Conservation (phyloP, 805 yeast genomes). For the Kluyveromyces siamensis region DNA sequence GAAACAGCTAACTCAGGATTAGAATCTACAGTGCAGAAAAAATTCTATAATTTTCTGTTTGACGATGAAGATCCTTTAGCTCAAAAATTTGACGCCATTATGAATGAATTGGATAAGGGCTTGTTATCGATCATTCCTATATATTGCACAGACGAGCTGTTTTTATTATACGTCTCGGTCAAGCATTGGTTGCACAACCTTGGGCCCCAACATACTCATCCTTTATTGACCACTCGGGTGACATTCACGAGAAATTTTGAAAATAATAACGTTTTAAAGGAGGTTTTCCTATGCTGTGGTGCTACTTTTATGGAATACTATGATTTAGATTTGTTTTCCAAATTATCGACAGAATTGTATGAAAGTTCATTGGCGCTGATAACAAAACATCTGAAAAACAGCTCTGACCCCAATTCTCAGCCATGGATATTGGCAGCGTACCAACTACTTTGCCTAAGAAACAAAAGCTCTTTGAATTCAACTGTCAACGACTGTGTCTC, state of each 20-base stretch:
- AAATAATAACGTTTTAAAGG: slow-evolving; percentile 5
- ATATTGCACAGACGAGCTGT: slow-evolving; percentile 1
- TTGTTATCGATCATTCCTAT: background rate
- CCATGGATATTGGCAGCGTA: slow-evolving; percentile 9
- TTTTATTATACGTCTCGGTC: slow-evolving; percentile 28
- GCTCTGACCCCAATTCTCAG: slow-evolving; percentile 3
- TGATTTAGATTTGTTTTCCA: slow-evolving; percentile 4
- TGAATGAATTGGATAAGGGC: background rate
- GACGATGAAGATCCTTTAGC: background rate
- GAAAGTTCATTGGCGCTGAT: slow-evolving; percentile 4
- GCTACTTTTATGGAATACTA: slow-evolving; percentile 8
- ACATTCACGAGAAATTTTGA: slow-evolving; percentile 30
- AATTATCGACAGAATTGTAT: slow-evolving; percentile 5
- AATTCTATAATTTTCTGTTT: background rate
- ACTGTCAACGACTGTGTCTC: background rate
- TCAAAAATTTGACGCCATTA: background rate
- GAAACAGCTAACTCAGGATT: background rate
- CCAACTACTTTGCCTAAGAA: slow-evolving; percentile 7
- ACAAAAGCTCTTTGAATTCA: slow-evolving; percentile 4
- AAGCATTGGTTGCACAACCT: slow-evolving; percentile 33
- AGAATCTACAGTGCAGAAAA: background rate
- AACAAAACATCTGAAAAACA: slow-evolving; percentile 2
- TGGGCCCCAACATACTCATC: slow-evolving; percentile 36
- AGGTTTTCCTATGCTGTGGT: slow-evolving; percentile 8
- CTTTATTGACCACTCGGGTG: slow-evolving; percentile 32